These are phyloP conservation scores for Xanthoconium stramineum DNA, from an alignment of 768 basidiomycete species.

Conservation along the genomic window DNA sequence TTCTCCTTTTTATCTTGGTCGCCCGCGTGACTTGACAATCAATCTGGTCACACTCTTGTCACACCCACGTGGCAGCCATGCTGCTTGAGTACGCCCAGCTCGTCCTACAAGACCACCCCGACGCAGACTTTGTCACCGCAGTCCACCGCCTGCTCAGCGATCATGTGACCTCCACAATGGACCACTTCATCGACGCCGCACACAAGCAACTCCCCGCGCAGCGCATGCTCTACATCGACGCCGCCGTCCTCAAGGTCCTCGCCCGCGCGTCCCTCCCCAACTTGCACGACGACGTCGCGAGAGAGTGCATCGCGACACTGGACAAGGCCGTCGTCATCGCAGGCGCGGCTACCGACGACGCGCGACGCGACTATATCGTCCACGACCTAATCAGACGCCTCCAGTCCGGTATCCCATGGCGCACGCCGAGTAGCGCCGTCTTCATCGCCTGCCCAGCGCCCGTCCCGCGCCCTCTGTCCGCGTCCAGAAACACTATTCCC, in stretches of 20 bases:
- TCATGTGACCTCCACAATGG: slow-evolving; percentile 6
- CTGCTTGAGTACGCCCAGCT: slow-evolving; percentile 11
- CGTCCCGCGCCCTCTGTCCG: background rate
- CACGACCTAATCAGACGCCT: slow-evolving; percentile 57
- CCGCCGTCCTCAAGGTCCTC: slow-evolving; percentile 57
- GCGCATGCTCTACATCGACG: slow-evolving; percentile 76
- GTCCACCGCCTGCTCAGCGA: background rate
- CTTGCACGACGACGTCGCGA: slow-evolving; percentile 23
- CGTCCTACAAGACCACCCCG: slow-evolving; percentile 9
- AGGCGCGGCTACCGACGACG: slow-evolving; percentile 60
- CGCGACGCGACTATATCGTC: slow-evolving; percentile 54
- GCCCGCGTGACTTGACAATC: slow-evolving; percentile 39
- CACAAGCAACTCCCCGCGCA: slow-evolving; percentile 52
- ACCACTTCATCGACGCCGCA: slow-evolving; percentile 44
- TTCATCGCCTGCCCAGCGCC: slow-evolving; percentile 3
- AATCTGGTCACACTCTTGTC: slow-evolving; percentile 35
- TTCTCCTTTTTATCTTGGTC: slow-evolving; percentile 64
- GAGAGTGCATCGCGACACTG: slow-evolving; percentile 54
- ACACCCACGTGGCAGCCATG: slow-evolving; percentile 19
- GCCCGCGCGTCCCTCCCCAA: slow-evolving; percentile 24
- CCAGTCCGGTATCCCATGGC: slow-evolving; percentile 40
- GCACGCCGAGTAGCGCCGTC: slow-evolving; percentile 5
- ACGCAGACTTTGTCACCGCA: slow-evolving; percentile 7
- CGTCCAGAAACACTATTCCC: slow-evolving; percentile 34
- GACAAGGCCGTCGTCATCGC: slow-evolving; percentile 85